These are phyloP conservation scores for Apodospora peruviana DNA, from an alignment of 495 filamentous ascomycete species.

Conservation along the genomic window DNA sequence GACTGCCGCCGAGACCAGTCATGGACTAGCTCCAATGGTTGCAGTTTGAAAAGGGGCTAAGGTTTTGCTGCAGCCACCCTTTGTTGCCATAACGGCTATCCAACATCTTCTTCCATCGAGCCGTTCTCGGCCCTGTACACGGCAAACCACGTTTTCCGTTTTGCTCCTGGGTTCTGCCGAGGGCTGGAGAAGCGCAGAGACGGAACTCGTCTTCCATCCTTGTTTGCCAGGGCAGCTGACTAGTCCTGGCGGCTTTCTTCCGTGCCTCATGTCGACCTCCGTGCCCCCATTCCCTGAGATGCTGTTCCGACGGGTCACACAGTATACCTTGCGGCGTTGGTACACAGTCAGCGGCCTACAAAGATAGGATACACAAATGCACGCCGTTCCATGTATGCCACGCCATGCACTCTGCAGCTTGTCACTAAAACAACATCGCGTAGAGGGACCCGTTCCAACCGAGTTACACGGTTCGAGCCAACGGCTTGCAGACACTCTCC, in stretches of 20 bases:
- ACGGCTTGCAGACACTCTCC: not conserved
- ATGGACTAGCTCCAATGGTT: no score
- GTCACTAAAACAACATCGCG: slow-evolving; percentile 7
- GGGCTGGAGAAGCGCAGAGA: no score
- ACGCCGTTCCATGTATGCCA: slow-evolving; percentile 1
- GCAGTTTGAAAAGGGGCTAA: no score
- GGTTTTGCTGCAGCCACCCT: no score
- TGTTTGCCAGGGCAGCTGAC: no score
- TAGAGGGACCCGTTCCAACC: not conserved
- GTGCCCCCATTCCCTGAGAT: not conserved
- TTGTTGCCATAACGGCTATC: no score
- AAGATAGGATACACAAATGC: slow-evolving; percentile 6
- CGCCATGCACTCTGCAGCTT: slow-evolving; percentile 9
- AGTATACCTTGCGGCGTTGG: not conserved
- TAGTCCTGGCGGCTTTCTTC: not conserved
- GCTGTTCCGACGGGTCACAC: slow-evolving; percentile 2
- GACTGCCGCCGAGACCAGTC: no score
- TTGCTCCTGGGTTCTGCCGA: no score
- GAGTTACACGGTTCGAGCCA: slow-evolving; percentile 2
- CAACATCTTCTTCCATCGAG: no score
- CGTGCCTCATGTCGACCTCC: not conserved
- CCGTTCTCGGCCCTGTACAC: no score
- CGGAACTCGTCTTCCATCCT: no score
- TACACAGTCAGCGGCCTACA: not conserved
- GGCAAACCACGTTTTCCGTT: no score